Percentiles rank a stretch among this genome's conserved stretches.
Evolutionary conservation across 257 asterid genomes (phyloP).

Genomic region (Avicennia marina): DNA sequence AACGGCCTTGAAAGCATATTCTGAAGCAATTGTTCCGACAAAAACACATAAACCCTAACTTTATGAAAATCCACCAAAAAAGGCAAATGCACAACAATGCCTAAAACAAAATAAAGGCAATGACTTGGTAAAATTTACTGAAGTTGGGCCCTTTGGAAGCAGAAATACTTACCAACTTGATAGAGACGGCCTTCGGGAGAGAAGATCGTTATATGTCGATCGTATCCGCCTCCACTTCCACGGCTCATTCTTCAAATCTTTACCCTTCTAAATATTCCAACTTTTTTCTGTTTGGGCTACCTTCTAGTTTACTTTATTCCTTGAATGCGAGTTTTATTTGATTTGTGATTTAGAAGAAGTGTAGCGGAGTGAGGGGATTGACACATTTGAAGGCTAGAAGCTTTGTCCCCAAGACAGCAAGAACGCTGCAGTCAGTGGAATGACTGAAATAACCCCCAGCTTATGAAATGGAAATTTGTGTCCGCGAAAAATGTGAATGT

Average conservation of each 20-base stretch:
- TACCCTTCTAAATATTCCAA: too few species aligned
- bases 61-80: background rate
- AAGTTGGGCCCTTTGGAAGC: background rate
- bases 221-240: constrained; percentile 99
- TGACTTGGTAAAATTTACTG: background rate
- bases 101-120: background rate
- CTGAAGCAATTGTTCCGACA: constrained; percentile 26
- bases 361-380: too few species aligned
- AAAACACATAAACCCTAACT: constrained; percentile 22
- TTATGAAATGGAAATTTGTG: too few species aligned
- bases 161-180: constrained; percentile 76
- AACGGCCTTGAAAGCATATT: constrained; percentile 80
- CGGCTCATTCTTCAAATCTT: constrained; percentile 68
- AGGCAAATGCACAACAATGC: background rate
- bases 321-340: too few species aligned
- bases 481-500: too few species aligned
- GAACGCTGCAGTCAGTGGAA: too few species aligned
- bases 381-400: too few species aligned
- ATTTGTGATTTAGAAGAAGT: too few species aligned
- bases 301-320: too few species aligned
- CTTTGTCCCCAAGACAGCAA: too few species aligned
- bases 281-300: too few species aligned
- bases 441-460: too few species aligned
- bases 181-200: constrained; percentile 99
- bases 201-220: constrained; percentile 98